phyloP scores from a whole-genome alignment of 495 filamentous ascomycete genomes.

The Penicillium longicatenatum region DNA sequence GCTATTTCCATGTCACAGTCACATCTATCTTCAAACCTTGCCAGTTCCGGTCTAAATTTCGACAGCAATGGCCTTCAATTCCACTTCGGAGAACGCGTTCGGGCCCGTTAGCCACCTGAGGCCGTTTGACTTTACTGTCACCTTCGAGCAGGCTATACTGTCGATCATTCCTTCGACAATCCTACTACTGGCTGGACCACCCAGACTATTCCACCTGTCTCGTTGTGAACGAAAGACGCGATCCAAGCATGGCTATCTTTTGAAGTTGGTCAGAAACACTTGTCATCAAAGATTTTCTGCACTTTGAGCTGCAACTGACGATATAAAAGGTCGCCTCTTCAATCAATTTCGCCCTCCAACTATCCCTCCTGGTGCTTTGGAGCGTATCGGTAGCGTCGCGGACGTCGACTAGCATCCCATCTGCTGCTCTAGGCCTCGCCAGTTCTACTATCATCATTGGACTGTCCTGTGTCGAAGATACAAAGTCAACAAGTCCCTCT shows the following conservation, averaged over 20 bases:
- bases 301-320: too few relatives aligned
- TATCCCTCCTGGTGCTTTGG: not conserved
- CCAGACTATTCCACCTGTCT: not conserved
- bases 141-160: slow-evolving; percentile 3
- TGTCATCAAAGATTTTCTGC: not conserved
- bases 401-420: not conserved
- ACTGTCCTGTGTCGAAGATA: too few relatives aligned
- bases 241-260: not conserved
- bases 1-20: too few relatives aligned
- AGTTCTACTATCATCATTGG: not conserved
- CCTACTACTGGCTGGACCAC: not conserved
- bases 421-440: not conserved
- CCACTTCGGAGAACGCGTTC: not conserved
- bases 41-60: not conserved
- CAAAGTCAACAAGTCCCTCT: not conserved
- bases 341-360: not conserved
- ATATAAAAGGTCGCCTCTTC: too few relatives aligned
- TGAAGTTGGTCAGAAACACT: not conserved
- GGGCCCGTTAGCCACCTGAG: not conserved
- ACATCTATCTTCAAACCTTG: too few relatives aligned
- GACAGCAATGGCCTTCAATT: not conserved
- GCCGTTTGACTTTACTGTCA: not conserved
- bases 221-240: slow-evolving; percentile 2
- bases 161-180: not conserved
- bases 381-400: not conserved